Percentiles rank a stretch among this genome's conserved stretches.
Conservation (phyloP, 148 eudicot genomes). For the Rhododendron henanense region DNA sequence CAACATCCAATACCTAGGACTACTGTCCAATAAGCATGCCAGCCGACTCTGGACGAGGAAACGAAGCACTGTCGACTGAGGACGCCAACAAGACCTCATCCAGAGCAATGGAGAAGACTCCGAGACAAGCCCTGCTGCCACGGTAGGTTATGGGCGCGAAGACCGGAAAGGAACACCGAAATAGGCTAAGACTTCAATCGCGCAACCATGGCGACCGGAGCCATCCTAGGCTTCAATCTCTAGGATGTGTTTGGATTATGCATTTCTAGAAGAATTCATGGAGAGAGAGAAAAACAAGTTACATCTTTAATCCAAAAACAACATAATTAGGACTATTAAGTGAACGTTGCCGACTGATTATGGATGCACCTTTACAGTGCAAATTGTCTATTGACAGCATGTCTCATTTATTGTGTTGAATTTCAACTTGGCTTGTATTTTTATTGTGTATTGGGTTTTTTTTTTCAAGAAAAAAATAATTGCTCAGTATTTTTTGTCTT, state of each 20-base stretch:
- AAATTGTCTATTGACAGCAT: background rate
- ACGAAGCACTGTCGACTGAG: no score
- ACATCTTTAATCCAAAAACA: background rate
- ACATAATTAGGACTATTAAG: background rate
- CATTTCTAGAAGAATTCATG: background rate
- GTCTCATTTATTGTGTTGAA: background rate
- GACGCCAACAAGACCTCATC: no score
- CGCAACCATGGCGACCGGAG: no score
- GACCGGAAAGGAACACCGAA: no score
- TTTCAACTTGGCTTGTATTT: background rate
- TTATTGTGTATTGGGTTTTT: background rate
- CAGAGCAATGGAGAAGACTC: no score
- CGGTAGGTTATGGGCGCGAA: no score
- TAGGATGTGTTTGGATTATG: background rate
- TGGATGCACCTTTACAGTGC: background rate
- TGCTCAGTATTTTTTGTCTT: background rate
- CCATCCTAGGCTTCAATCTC: no score
- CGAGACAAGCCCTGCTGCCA: no score
- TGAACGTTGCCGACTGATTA: background rate
- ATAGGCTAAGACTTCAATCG: no score
- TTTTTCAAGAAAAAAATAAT: background rate
- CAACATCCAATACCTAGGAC: no score
- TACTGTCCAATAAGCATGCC: no score
- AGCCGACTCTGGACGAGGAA: no score
- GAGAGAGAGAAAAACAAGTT: background rate